Evolutionary conservation across 768 basidiomycete genomes (phyloP).

Genomic region (Auriscalpium microsporum): DNA sequence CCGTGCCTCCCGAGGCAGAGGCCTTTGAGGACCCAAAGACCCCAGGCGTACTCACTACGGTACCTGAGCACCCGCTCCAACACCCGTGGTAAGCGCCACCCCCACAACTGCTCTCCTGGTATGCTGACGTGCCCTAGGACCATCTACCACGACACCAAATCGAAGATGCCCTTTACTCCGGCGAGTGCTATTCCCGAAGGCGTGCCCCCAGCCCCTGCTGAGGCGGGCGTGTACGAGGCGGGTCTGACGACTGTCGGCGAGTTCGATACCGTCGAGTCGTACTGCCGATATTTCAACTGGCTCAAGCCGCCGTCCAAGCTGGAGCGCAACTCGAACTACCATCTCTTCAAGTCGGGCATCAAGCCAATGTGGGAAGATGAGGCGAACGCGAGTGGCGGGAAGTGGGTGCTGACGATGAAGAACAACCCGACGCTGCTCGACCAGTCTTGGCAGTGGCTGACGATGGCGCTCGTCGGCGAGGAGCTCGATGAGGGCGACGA

Average conservation of each 20-base stretch:
- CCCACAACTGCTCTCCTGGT: not conserved
- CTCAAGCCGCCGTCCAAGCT: slow-evolving; percentile 85
- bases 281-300: slow-evolving; percentile 92
- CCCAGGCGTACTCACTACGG: slow-evolving; percentile 58
- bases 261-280: slow-evolving; percentile 83
- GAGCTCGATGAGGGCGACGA: slow-evolving; percentile 59
- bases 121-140: slow-evolving; percentile 45
- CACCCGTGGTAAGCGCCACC: slow-evolving; percentile 55
- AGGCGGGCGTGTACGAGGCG: slow-evolving; percentile 75
- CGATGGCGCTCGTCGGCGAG: slow-evolving; percentile 87
- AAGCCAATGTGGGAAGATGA: slow-evolving; percentile 98
- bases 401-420: slow-evolving; percentile 94
- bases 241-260: slow-evolving; percentile 81
- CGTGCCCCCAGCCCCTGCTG: slow-evolving; percentile 35
- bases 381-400: slow-evolving; percentile 86
- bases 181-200: slow-evolving; percentile 22
- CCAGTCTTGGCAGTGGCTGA: slow-evolving; percentile 83
- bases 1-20: slow-evolving; percentile 68
- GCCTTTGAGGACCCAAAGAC: slow-evolving; percentile 80
- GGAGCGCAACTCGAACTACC: slow-evolving; percentile 88
- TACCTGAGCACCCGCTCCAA: slow-evolving; percentile 77
- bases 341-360: slow-evolving; percentile 90
- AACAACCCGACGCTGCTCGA: slow-evolving; percentile 72
- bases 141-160: slow-evolving; percentile 82
- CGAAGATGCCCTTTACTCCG: slow-evolving; percentile 54